These are phyloP conservation scores for Kregervanrija pseudodelftensis DNA, from an alignment of 805 yeast genomes.

Conservation along the genomic window DNA sequence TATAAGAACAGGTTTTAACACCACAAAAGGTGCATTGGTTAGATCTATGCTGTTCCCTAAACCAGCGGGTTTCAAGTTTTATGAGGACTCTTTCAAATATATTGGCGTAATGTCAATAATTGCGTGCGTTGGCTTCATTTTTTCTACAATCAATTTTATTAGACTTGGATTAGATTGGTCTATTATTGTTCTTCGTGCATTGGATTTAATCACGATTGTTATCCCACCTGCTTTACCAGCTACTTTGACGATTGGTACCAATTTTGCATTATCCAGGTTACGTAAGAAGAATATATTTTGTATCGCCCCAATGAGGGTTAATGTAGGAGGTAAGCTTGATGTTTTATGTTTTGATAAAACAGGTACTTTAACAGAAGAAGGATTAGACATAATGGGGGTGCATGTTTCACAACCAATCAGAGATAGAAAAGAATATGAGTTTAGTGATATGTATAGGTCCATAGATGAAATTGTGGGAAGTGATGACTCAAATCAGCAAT, in stretches of 20 bases:
- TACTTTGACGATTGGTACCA: constrained; percentile 91
- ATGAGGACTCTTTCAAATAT: constrained; percentile 89
- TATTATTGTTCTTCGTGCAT: constrained; percentile 76
- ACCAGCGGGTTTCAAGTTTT: constrained; percentile 88
- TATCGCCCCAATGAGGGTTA: constrained; percentile 89
- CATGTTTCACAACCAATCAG: constrained; percentile 29
- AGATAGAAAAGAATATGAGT: constrained; percentile 23
- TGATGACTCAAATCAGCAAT: constrained; percentile 10
- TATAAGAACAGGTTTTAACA: constrained; percentile 84
- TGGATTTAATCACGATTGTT: constrained; percentile 91
- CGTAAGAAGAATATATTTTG: constrained; percentile 70
- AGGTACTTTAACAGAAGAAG: constrained; percentile 96
- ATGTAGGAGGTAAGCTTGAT: constrained; percentile 93
- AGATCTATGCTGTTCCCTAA: constrained; percentile 96
- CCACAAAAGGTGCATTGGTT: constrained; percentile 90
- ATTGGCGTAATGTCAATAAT: constrained; percentile 89
- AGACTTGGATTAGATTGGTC: constrained; percentile 62
- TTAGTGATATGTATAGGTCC: constrained; percentile 16
- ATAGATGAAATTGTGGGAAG: constrained; percentile 12
- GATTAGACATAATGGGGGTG: constrained; percentile 72
- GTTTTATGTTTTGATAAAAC: constrained; percentile 93
- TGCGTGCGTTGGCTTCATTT: constrained; percentile 77
- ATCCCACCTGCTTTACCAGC: constrained; percentile 99
- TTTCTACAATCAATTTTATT: constrained; percentile 79
- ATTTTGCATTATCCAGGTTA: constrained; percentile 78